Percentiles rank a stretch among this genome's conserved stretches.
These are phyloP conservation scores for Jamesozyma gamospora DNA, from an alignment of 805 yeast species.

Conservation along the genomic window DNA sequence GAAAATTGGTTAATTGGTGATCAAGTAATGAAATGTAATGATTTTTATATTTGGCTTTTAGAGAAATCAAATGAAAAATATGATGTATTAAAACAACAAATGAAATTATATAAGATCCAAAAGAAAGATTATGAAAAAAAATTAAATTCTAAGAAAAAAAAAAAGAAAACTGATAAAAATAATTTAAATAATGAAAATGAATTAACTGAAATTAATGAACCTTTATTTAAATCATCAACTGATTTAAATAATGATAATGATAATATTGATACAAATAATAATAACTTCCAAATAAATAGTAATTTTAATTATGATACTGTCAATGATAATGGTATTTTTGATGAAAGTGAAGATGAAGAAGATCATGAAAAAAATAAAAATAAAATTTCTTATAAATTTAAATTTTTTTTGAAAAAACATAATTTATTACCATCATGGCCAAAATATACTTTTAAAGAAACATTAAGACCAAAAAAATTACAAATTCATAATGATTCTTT, in stretches of 20 bases:
- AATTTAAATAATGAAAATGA: neutral
- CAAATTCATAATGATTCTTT: neutral
- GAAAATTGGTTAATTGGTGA: constrained; percentile 26
- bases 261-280: neutral
- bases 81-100: constrained; percentile 18
- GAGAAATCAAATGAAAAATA: constrained; percentile 20
- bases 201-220: neutral
- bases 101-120: constrained; percentile 12
- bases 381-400: neutral
- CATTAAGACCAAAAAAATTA: neutral
- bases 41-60: constrained; percentile 26
- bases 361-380: neutral
- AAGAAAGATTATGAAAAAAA: constrained; percentile 3
- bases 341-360: neutral
- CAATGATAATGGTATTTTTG: neutral
- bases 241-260: neutral
- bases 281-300: no score
- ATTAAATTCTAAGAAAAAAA: constrained; percentile 5
- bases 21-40: constrained; percentile 26
- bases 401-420: constrained; percentile 11
- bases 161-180: neutral
- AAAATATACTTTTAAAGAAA: constrained; percentile 3
- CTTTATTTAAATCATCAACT: neutral
- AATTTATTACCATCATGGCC: constrained; percentile 27
- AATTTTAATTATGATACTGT: neutral